Evolutionary conservation across 1,284 basidiomycete species (phyloP), one percentile per base, ranked within the genome.

Genomic region (Agaricales sp.): DNA sequence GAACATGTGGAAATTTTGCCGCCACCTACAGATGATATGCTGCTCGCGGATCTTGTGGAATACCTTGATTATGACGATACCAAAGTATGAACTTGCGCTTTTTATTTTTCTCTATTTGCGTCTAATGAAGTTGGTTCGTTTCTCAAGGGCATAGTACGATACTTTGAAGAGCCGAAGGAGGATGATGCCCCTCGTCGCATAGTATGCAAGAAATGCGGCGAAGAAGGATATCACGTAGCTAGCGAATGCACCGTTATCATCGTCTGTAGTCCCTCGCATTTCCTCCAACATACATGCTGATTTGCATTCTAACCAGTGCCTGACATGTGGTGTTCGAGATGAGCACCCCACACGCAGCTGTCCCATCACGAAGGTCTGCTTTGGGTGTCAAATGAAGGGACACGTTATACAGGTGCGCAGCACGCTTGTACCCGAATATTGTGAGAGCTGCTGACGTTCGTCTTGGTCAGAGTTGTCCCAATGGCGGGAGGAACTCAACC

Each of bases 281-380:
- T 51, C 44, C 24, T 41, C 16, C 24, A 43, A 48, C 48, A 16
- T 26, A 26, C 46, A 48, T 43, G 41, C 45, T 19, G 13, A 45
- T 53, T 49, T 52, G 46, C 8, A 43, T 43, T 52, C 4, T n/a
- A 44, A 16, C 2, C 49, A 95, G 90, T 96, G 92, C 61, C 65
- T 88, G 24, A 91, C 87, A 8, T 96, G 92, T 59, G 92, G 92
- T 48, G 87, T 77, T 14, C 77, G 84, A 50, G 82, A 95, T 59
- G 87, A 93, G 54, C 92, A 96, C 61, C 69, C 75, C 3, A 88
- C 91, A 3, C 72, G 82, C 49, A 79, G 82, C 49, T 96, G 92
- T 64, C 90, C 92, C 1, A 82, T 90, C 52, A 82, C 80, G 60
- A 83, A 92, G 59, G 82, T 79, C 3, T 95, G 92, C 60, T 94